Conservation (phyloP, 768 basidiomycete species). For the Lactarius hengduanensis region DNA sequence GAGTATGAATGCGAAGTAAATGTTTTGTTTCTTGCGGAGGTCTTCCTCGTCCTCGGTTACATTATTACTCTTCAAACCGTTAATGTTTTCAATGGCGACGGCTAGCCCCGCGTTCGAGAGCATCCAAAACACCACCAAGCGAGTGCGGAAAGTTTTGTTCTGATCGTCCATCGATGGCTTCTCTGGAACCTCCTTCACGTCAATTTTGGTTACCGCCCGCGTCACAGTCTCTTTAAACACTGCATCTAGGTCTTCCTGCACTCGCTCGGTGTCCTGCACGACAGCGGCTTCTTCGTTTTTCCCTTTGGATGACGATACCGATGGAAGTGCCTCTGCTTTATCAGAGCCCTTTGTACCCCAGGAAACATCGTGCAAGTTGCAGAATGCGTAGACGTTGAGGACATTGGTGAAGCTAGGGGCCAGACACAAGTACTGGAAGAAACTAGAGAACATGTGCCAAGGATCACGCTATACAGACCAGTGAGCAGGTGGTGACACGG, state of each 20-base stretch:
- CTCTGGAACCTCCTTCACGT: slow-evolving; percentile 62
- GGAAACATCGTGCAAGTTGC: slow-evolving; percentile 91
- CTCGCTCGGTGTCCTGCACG: slow-evolving; percentile 81
- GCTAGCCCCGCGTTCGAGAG: slow-evolving; percentile 66
- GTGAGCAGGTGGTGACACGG: slow-evolving; percentile 15
- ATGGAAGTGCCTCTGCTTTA: slow-evolving; percentile 89
- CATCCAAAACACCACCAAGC: slow-evolving; percentile 84
- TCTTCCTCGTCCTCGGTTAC: slow-evolving; percentile 41
- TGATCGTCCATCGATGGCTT: slow-evolving; percentile 85
- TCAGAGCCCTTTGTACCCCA: slow-evolving; percentile 97
- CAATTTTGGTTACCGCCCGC: slow-evolving; percentile 76
- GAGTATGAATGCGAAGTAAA: slow-evolving; percentile 75
- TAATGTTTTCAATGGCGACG: slow-evolving; percentile 73
- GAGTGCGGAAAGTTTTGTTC: slow-evolving; percentile 91
- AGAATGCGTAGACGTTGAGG: slow-evolving; percentile 95
- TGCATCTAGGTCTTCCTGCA: slow-evolving; percentile 86
- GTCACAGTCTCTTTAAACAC: slow-evolving; percentile 91
- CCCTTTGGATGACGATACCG: slow-evolving; percentile 79
- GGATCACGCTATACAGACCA: slow-evolving; percentile 71
- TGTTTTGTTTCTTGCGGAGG: slow-evolving; percentile 46
- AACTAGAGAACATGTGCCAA: slow-evolving; percentile 97
- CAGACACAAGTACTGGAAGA: slow-evolving; percentile 85
- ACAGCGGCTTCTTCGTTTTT: slow-evolving; percentile 71
- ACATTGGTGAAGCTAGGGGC: slow-evolving; percentile 95
- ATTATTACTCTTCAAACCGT: slow-evolving; percentile 50